Conservation (phyloP, 1,284 basidiomycete species). For the Schizophyllum amplum region DNA sequence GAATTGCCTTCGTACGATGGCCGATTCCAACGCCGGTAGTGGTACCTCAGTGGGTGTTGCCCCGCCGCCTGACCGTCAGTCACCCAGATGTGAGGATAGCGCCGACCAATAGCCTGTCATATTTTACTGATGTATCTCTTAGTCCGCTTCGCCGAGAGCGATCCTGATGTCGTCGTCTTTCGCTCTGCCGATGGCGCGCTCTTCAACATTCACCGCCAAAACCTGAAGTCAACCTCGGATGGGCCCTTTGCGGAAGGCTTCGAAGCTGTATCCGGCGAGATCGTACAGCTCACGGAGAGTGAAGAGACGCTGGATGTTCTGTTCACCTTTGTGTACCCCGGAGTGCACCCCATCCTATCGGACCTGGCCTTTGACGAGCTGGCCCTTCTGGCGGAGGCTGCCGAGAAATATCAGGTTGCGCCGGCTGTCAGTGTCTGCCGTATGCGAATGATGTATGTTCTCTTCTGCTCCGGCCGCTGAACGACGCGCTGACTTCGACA, state of each 20-base stretch:
- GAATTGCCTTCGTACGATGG: no score
- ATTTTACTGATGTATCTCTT: no score
- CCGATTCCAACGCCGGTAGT: no score
- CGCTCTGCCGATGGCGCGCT: not conserved
- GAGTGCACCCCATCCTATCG: slow-evolving; percentile 20
- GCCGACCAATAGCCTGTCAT: no score
- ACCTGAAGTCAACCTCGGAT: not conserved
- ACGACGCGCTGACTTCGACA: not conserved
- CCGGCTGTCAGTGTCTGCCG: slow-evolving; percentile 21
- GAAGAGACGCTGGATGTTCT: slow-evolving; percentile 18
- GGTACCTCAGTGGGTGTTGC: no score
- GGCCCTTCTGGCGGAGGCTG: slow-evolving; percentile 21
- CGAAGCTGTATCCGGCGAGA: slow-evolving; percentile 7
- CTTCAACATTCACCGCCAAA: not conserved
- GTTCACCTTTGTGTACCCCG: slow-evolving; percentile 21
- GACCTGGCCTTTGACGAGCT: slow-evolving; percentile 16
- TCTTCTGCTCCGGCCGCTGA: not conserved
- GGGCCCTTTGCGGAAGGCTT: not conserved
- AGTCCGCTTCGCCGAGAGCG: not conserved
- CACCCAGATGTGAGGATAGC: no score
- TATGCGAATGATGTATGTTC: slow-evolving; percentile 20
- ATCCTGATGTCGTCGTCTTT: not conserved
- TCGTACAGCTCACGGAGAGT: slow-evolving; percentile 18
- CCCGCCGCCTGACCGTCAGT: no score
- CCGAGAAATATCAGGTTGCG: slow-evolving; percentile 24